Evolutionary conservation across 768 basidiomycete genomes (phyloP), one percentile per base, ranked within the genome.

Genomic region (Mrakia frigida): DNA sequence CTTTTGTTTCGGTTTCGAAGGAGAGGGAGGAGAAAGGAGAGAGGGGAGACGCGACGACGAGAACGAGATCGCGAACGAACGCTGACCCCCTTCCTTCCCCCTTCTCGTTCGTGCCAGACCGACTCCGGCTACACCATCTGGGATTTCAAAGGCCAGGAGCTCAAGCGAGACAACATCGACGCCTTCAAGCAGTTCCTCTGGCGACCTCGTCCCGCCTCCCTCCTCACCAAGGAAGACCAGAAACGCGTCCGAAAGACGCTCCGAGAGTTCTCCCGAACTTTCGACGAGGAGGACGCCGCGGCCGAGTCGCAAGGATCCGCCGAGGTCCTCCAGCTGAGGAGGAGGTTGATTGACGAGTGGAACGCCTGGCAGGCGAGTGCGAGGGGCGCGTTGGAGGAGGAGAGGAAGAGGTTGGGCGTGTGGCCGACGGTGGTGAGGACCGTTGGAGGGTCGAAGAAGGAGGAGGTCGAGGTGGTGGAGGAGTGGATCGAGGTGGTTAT

Each of bases 141-240:
- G 94, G 95, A 98, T 85, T 98, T 97, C 88, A 91, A 91, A 73
- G 97, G 96, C n/a, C 91, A 93, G 83, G 93, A 96, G 83, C 80
- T 82, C 35, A 88, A 91, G 82, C 92, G 92, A 82, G 90, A 90
- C 70, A 89, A 94, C 76, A 86, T 91, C 78, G 97, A 98, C 82
- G 89, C 91, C 75, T 98, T 99, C 88, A 99, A 99, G 86, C 97
- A 99, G 84, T 94, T 98, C 84, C 88, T 98, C 78, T 99, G 96
- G 96, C 90, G 97, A 50, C 95, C 96, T 35, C 90, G 97, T n/a
- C 93, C 97, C 6, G 88, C 89, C 16, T 91, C 92, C 4, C 85
- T 98, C 70, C 87, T 99, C 75, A 87, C 89, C 68, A 93, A 91
- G 82, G 94, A 97, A 70, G 89, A 94, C 77, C 93, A 97, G 81